Conservation (phyloP, 306 rosid genomes). For the Cyclanthera cordifolia region DNA sequence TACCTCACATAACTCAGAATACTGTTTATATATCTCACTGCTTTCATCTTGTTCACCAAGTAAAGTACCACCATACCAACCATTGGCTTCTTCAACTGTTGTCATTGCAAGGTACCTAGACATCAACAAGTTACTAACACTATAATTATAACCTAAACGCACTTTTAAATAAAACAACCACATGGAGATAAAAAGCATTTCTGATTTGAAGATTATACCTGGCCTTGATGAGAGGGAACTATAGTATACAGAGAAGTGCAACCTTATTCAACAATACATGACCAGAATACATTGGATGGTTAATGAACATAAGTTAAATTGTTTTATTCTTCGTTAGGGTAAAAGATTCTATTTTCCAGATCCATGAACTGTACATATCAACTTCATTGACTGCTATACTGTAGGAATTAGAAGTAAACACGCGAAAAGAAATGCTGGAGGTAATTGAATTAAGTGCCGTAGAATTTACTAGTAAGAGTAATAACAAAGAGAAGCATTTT, state of each 20-base stretch:
- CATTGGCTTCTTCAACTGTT: conserved; percentile 55
- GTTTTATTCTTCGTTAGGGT: neutral
- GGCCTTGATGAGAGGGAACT: neutral
- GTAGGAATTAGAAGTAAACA: neutral
- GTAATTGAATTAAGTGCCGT: neutral
- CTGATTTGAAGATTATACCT: conserved; percentile 3
- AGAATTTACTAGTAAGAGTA: neutral
- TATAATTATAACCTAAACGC: neutral
- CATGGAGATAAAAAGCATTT: neutral
- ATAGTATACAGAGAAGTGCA: neutral
- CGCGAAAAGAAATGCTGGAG: neutral
- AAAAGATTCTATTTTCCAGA: neutral
- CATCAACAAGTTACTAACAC: conserved; percentile 12
- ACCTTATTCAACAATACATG: neutral
- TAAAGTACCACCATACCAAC: conserved; percentile 87
- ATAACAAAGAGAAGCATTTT: neutral
- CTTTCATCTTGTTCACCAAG: conserved; percentile 72
- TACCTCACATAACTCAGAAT: conserved; percentile 75
- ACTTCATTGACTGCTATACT: neutral
- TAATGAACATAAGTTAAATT: neutral
- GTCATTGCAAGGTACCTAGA: conserved; percentile 69
- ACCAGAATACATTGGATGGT: neutral
- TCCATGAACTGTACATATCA: neutral
- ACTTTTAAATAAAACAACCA: neutral
- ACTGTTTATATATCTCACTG: conserved; percentile 84